Evolutionary conservation across 139 green algal species (phyloP).

Genomic region (Haematococcus lacustris): DNA sequence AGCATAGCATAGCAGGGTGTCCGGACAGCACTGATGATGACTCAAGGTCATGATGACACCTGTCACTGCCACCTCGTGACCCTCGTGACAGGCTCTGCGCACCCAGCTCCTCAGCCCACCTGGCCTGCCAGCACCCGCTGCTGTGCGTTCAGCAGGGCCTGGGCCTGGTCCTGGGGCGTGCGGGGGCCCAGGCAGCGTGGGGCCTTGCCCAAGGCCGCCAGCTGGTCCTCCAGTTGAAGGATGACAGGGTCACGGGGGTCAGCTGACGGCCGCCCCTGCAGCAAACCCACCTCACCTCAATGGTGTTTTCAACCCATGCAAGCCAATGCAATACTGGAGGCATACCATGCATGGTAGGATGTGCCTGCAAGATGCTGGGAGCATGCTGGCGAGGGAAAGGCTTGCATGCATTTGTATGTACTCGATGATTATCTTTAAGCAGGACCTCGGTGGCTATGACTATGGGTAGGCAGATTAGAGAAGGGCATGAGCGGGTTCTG

Average conservation of each 20-base stretch:
- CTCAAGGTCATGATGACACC: background rate
- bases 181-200: constrained; percentile 19
- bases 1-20: background rate
- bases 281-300: background rate
- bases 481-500: too few relatives aligned
- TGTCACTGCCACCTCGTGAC: too few relatives aligned
- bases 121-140: constrained; percentile 19
- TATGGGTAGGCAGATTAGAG: too few relatives aligned
- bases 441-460: too few relatives aligned
- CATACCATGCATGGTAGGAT: background rate
- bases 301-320: background rate
- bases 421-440: too few relatives aligned
- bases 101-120: constrained; percentile 24
- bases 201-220: constrained; percentile 25
- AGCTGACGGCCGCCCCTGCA: constrained; percentile 22
- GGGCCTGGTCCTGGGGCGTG: constrained; percentile 16
- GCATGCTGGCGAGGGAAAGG: background rate
- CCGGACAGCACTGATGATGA: background rate
- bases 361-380: background rate
- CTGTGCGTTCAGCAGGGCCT: constrained; percentile 11
- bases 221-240: constrained; percentile 18
- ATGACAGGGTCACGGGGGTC: constrained; percentile 27
- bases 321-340: background rate
- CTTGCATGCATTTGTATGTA: background rate
- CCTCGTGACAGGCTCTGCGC: too few relatives aligned